A percentile compares a stretch with the other conserved stretches of the same genome.
phyloP scores from a whole-genome alignment of 1,139 yeast species.

The Blastobotrys illinoisensis region DNA sequence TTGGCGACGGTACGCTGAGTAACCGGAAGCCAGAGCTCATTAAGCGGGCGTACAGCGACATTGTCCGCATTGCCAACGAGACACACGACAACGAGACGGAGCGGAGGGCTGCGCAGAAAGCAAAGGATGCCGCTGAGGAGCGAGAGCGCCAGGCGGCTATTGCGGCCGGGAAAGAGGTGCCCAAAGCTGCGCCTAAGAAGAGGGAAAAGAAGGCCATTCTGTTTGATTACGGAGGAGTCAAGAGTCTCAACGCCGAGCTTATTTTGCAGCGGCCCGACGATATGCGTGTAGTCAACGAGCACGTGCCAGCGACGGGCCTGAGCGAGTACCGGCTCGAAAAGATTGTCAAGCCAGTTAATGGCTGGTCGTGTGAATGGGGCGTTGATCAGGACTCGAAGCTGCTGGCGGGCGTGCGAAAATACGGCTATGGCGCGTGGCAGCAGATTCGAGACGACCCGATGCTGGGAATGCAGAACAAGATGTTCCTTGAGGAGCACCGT shows the following conservation, averaged over 20 bases:
- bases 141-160: conserved; percentile 29
- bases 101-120: conserved; percentile 60
- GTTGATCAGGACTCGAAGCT: conserved; percentile 80
- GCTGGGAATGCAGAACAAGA: conserved; percentile 76
- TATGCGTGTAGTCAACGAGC: conserved; percentile 56
- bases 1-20: conserved; percentile 85
- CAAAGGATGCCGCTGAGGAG: conserved; percentile 51
- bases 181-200: conserved; percentile 5
- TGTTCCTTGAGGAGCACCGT: conserved; percentile 51
- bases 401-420: conserved; percentile 79
- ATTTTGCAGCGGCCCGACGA: conserved; percentile 79
- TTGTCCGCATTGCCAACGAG: conserved; percentile 56
- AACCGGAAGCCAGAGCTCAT: conserved; percentile 81
- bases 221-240: conserved; percentile 85
- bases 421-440: conserved; percentile 95
- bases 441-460: conserved; percentile 94
- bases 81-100: conserved; percentile 63
- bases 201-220: conserved; percentile 51
- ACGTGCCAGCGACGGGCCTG: conserved; percentile 56
- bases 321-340: conserved; percentile 51
- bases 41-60: conserved; percentile 68
- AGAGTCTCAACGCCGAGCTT: conserved; percentile 86
- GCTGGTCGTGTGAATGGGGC: conserved; percentile 90
- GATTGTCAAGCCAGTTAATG: conserved; percentile 73
- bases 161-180: conserved; percentile 11